phyloP scores from a whole-genome alignment of 768 basidiomycete genomes.

The Collybia sordida region DNA sequence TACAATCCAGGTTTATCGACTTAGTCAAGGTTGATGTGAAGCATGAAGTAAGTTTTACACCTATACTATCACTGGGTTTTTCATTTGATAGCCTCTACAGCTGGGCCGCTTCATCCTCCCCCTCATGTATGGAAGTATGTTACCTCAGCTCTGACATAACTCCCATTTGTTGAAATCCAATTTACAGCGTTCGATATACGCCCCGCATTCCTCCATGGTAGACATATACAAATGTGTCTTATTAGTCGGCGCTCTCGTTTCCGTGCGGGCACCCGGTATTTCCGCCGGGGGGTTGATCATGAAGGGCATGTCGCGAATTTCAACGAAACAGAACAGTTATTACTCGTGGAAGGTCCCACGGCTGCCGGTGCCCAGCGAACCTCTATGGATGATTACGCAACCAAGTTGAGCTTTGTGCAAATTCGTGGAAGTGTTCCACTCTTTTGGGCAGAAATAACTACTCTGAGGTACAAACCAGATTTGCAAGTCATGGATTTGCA shows the following conservation, averaged over 20 bases:
- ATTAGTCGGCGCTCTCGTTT: constrained; percentile 93
- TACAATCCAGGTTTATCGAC: constrained; percentile 38
- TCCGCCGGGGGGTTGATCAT: constrained; percentile 88
- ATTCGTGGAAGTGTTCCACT: constrained; percentile 91
- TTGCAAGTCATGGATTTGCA: constrained; percentile 92
- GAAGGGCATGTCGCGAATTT: constrained; percentile 94
- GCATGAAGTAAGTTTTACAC: constrained; percentile 56
- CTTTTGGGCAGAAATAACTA: constrained; percentile 97
- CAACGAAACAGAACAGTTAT: constrained; percentile 96
- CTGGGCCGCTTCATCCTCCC: constrained; percentile 89
- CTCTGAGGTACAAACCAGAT: constrained; percentile 93
- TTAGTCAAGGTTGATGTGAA: constrained; percentile 44
- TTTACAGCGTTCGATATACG: constrained; percentile 82
- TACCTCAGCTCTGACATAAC: neutral
- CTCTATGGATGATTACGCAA: constrained; percentile 45
- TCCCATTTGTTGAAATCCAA: constrained; percentile 5
- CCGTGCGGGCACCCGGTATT: constrained; percentile 96
- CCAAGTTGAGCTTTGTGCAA: constrained; percentile 86
- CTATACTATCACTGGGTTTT: neutral
- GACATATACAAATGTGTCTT: constrained; percentile 79
- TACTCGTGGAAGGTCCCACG: constrained; percentile 66
- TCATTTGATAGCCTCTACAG: constrained; percentile 40
- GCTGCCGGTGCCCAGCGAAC: constrained; percentile 37
- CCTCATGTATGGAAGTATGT: constrained; percentile 91
- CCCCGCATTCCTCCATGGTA: constrained; percentile 70